Evolutionary conservation across 140 eudicot species (phyloP), one percentile per base, ranked within the genome.

Genomic region (Stevia rebaudiana): DNA sequence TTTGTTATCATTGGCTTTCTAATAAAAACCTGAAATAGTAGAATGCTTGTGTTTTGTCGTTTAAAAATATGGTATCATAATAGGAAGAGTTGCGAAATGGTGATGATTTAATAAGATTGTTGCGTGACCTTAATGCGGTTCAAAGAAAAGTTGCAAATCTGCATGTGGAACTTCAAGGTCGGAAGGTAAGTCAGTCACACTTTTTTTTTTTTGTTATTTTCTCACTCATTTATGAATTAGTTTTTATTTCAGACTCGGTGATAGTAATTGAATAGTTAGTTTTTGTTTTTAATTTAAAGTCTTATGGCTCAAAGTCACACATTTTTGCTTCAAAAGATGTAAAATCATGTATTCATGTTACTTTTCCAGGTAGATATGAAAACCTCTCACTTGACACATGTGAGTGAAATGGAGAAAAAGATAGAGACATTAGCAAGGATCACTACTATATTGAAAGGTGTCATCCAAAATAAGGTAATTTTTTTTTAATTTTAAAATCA

Each of bases 331-430:
- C 46, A 55, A 35, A 65, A 42, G 3, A 3, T 52, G 40, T 42
- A 8, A 22, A 61, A 49, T 9, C 36, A 63, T 64, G 28, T 33
- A 4, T 1, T 28, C 4, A 28, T 28, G 33, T 57, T 16, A 2
- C 0, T 42, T 36, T 67, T 50, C 37, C 69, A 91, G 98, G 98
- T 84, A 78, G 96, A 91, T 72, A 91, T 84, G 78, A 91, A 79
- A 59, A 91, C 83, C 8, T 86, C 85, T 11, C 88, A 91, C 77
- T 76, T 91, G 68, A 91, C 92, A 11, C 98, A 91, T 77, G 96
- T 74, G 64, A 84, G 85, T 79, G 98, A 87, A 83, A 87, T 91
- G 96, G 91, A 84, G 64, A 91, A 91, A 81, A 91, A 91, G 85
- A 81, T 83, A 17, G 95, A 87, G 75, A 91, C 84, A 4, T 79